Base-by-base conservation (phyloP, 2,329 filamentous ascomycete species). In the Ciborinia camelliae region DNA sequence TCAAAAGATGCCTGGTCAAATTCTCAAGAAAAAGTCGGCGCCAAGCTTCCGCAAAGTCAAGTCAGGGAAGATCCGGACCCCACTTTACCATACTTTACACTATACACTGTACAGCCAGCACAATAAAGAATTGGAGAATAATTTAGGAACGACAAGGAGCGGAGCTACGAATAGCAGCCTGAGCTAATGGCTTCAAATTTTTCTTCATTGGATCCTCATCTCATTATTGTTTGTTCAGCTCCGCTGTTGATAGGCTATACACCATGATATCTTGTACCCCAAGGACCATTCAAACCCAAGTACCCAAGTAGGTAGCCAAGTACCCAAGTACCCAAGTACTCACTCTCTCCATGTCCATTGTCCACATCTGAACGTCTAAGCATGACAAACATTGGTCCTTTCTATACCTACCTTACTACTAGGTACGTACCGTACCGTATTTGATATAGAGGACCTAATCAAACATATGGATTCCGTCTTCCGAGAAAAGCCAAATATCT, bases 41-140 rank as follows among this genome's bases (percentile, higher is more conserved):
- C 52, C 62, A 58, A 43, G 41, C 30, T 58, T 62, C 52, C 62
- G 62, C 18, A 43, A 43, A 58, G 8, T 23, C 35, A 50, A n/a
- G 52, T 18, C 41, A 63, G 62, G 43, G 18, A 48, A 39, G 61
- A 58, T 50, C 52, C 43, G 62, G 43, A 50, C 62, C 43, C 61
- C 61, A 58, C 52, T 58, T 45, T 57, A 26, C 61, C 23, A 18
- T 39, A n/a, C 39, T 20, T 45, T 15, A 39, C 32, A n/a, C 59
- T n/a, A n/a, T 51, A 50, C 35, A 58, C 51, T 30, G 50, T 57
- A 30, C 32, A 50, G 61, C n/a, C 30, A 43, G 18, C 28, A 57
- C 28, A 18, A 32, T 63, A 37, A 14, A 57, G 51, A 47, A 37
- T n/a, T 23, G 1, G 32, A 30, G 18, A 52, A 35, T 3, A 41